These are phyloP conservation scores for Salix suchowensis DNA, from an alignment of 345 rosid genomes.

Conservation along the genomic window DNA sequence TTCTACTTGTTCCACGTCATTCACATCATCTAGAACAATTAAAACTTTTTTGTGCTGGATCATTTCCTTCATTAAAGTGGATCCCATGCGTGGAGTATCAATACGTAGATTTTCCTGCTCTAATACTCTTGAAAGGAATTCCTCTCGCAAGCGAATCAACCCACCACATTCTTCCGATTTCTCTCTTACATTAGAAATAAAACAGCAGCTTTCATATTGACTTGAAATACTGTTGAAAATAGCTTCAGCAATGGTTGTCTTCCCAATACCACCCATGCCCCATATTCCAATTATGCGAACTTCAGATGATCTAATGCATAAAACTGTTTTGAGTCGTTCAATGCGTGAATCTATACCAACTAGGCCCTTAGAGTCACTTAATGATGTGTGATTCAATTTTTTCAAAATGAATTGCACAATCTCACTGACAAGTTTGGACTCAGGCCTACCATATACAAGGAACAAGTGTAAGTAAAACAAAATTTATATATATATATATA, in stretches of 20 bases:
- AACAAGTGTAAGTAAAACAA: too few species aligned
- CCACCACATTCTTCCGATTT: not conserved
- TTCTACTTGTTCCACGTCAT: not conserved
- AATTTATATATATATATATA: too few species aligned
- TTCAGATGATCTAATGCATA: not conserved
- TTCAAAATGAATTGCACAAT: not conserved
- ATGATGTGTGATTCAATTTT: not conserved
- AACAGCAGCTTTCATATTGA: not conserved
- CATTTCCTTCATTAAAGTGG: not conserved
- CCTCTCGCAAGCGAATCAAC: not conserved
- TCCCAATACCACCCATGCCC: not conserved
- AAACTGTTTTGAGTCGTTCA: not conserved
- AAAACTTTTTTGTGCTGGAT: not conserved
- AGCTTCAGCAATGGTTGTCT: not conserved
- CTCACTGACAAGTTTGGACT: not conserved
- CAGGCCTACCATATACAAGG: not conserved
- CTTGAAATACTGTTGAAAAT: not conserved
- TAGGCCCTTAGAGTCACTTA: not conserved
- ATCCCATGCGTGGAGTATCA: not conserved
- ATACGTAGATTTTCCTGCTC: not conserved
- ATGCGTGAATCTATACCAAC: not conserved
- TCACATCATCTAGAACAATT: constrained; percentile 1
- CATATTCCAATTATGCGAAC: not conserved
- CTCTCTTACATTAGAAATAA: not conserved
- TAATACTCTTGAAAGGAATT: not conserved